Base-by-base conservation (phyloP, 2,329 filamentous ascomycete genomes). In the Neodidymelliopsis sp. region DNA sequence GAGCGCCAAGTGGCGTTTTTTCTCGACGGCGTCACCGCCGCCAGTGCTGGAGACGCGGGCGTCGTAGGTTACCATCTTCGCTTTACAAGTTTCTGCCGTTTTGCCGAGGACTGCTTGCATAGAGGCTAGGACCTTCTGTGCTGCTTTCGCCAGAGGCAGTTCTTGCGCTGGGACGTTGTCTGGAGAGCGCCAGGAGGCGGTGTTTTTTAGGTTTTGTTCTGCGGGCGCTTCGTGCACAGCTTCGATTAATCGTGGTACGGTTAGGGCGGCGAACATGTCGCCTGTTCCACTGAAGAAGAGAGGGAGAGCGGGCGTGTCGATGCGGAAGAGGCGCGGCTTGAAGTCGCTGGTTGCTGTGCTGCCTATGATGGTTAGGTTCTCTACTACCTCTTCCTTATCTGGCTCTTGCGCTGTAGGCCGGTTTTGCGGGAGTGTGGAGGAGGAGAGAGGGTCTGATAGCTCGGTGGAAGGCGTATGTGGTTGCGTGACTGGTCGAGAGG, bases 251-350 rank as follows among this genome's bases (percentile, higher is more conserved):
- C 93, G 86, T 29, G 90, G 90, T 1, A 96, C 85, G 68, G 91
- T 91, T 34, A 99, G 81, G 6, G 93, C 93, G 22, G 91, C 93
- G 69, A 99, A 97, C 93, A 99, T 97, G 77, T 99, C 94, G 35
- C 94, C 94, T 0, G 95, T 97, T 29, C 94, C 94, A 63, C 89
- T 91, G 75, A 97, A 99, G 79, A 94, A 96, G 75, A 91, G 90
- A 68, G 96, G 89, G 51, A 97, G 86, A 20, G 88, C 84, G 0
- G 93, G 91, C 47, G 97, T 90, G 46, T 89, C 85, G 65, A 97
- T 87, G 65, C 88, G 86, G 79, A 97, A 99, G 41, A 93, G 81
- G n/a, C 94, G 87, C 0, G 93, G 85, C 30, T 79, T 79, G 57
- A 84, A 83, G 43, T 80, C 75, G 1, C 79, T 79, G 2, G 82